Conservation (phyloP, 2,329 filamentous ascomycete species). For the Metarhizium robertsii region DNA sequence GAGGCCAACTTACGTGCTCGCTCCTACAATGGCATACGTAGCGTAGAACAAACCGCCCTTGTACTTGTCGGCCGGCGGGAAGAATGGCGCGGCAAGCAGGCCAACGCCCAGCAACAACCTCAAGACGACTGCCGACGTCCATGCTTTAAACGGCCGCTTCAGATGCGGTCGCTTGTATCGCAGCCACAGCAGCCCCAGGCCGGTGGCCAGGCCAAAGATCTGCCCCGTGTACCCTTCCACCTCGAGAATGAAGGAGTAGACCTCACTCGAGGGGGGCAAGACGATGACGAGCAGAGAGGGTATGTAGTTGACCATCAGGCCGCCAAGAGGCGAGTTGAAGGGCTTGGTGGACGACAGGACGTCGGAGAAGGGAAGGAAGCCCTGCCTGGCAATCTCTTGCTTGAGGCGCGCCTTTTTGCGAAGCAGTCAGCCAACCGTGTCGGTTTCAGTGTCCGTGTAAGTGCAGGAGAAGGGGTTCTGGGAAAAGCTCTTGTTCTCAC, state of each 20-base stretch:
- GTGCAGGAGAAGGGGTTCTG: too few relatives aligned
- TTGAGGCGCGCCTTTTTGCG: slow-evolving; percentile 51
- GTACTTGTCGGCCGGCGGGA: slow-evolving; percentile 42
- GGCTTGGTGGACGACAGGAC: slow-evolving; percentile 55
- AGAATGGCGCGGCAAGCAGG: slow-evolving; percentile 52
- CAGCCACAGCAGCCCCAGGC: slow-evolving; percentile 50
- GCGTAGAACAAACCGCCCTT: slow-evolving; percentile 41
- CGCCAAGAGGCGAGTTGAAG: slow-evolving; percentile 58
- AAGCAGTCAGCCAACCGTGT: not conserved
- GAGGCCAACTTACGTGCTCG: slow-evolving; percentile 36
- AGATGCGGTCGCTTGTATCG: slow-evolving; percentile 50
- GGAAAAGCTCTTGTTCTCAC: slow-evolving; percentile 28
- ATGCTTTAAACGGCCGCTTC: slow-evolving; percentile 55
- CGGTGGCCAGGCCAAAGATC: slow-evolving; percentile 48
- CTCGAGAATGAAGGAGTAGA: slow-evolving; percentile 66
- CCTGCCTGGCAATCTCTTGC: slow-evolving; percentile 63
- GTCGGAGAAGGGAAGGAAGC: slow-evolving; percentile 56
- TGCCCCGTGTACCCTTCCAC: slow-evolving; percentile 61
- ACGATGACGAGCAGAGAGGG: slow-evolving; percentile 58
- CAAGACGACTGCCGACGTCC: slow-evolving; percentile 49
- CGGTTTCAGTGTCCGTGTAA: not conserved
- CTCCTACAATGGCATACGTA: slow-evolving; percentile 43
- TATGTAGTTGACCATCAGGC: slow-evolving; percentile 59
- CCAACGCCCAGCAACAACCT: slow-evolving; percentile 43
- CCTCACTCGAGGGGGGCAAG: slow-evolving; percentile 53